phyloP scores from a whole-genome alignment of 78 protist species.

The Chrysochromulina parva region DNA sequence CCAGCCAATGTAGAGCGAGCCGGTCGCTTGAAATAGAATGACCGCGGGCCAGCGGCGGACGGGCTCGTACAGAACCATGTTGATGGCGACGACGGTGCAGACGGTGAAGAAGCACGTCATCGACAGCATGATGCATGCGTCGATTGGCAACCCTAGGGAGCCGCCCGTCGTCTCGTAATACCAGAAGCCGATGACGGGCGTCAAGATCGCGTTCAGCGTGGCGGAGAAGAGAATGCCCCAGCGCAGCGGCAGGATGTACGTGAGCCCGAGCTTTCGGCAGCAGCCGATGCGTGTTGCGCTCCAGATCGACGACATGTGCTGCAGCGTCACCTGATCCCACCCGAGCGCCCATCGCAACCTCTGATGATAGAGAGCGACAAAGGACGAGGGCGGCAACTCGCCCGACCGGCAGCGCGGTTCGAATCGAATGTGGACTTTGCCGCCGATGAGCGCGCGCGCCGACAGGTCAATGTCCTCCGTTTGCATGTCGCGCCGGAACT shows the following conservation, averaged over 20 bases:
- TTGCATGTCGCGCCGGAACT: constrained; percentile 13
- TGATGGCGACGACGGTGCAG: too few relatives aligned
- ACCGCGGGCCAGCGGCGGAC: too few relatives aligned
- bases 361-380: neutral
- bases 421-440: neutral
- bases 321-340: constrained; percentile 22
- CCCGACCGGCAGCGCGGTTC: constrained; percentile 2
- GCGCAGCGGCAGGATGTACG: constrained; percentile 1
- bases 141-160: too few relatives aligned
- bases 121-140: too few relatives aligned
- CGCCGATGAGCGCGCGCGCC: neutral
- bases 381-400: constrained; percentile 5
- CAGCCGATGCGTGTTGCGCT: too few relatives aligned
- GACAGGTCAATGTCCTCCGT: constrained; percentile 27
- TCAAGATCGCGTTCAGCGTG: neutral
- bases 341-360: constrained; percentile 25
- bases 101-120: too few relatives aligned
- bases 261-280: neutral
- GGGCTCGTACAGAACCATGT: too few relatives aligned
- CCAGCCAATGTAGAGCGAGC: too few relatives aligned
- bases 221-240: neutral
- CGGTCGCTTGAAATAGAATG: too few relatives aligned
- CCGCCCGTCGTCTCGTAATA: too few relatives aligned
- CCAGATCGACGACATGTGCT: neutral
- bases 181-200: too few relatives aligned